A percentile compares a stretch with the other conserved stretches of the same genome.
phyloP scores from a whole-genome alignment of 768 basidiomycete species.

The Pluteus cervinus region DNA sequence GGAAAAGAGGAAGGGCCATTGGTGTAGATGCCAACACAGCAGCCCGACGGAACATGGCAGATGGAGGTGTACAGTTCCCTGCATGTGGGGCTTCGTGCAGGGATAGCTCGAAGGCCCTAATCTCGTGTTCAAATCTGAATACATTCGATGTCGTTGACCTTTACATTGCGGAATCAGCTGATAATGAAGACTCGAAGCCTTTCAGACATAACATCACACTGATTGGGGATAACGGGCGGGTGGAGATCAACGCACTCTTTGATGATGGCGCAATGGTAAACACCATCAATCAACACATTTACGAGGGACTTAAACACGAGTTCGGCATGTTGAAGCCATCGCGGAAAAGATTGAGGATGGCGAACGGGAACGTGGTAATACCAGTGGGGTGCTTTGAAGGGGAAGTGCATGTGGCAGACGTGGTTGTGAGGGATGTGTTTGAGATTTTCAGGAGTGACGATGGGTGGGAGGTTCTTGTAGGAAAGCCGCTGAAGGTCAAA shows the following conservation, averaged over 20 bases:
- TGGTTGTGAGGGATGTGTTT: too few relatives aligned
- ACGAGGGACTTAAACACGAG: conserved; percentile 6
- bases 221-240: conserved; percentile 10
- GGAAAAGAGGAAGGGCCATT: conserved; percentile 18
- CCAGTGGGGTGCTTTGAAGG: conserved; percentile 16
- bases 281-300: conserved; percentile 16
- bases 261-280: conserved; percentile 26
- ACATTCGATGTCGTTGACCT: too few relatives aligned
- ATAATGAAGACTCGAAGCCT: conserved; percentile 6
- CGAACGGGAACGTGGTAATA: conserved; percentile 17
- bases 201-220: conserved; percentile 16
- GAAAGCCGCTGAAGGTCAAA: too few relatives aligned
- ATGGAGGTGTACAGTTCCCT: conserved; percentile 6
- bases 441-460: background rate
- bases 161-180: too few relatives aligned
- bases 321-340: conserved; percentile 12
- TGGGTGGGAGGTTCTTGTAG: background rate
- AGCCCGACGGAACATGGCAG: conserved; percentile 6
- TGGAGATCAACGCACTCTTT: conserved; percentile 12
- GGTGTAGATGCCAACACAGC: conserved; percentile 10
- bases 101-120: conserved; percentile 5
- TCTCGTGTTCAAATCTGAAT: background rate
- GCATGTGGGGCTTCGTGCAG: conserved; percentile 1
- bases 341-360: conserved; percentile 20
- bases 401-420: conserved; percentile 8